These are phyloP conservation scores for Truncatella angustata DNA, from an alignment of 2,329 filamentous ascomycete species.

Conservation along the genomic window DNA sequence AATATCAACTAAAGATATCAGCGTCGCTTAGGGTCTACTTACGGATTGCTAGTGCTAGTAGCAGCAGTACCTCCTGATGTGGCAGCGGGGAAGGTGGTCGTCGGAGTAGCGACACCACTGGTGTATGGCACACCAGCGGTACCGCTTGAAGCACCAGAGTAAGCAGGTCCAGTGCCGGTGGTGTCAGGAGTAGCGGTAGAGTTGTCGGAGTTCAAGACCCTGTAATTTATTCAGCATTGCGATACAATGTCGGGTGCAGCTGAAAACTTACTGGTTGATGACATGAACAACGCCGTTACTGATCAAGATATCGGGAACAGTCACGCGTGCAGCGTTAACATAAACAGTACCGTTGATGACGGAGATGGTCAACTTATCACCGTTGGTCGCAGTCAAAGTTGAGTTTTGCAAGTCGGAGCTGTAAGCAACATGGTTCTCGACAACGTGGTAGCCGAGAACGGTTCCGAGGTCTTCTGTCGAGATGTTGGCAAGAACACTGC, in stretches of 20 bases:
- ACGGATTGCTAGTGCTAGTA: constrained; percentile 29
- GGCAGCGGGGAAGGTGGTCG: constrained; percentile 33
- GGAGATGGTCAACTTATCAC: constrained; percentile 44
- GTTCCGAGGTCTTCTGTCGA: constrained; percentile 43
- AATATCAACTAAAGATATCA: too few relatives aligned
- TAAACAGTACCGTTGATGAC: constrained; percentile 39
- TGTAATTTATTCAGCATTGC: constrained; percentile 18
- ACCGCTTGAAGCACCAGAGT: constrained; percentile 48
- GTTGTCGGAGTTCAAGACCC: constrained; percentile 57
- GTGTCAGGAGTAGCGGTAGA: constrained; percentile 40
- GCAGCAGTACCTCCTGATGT: constrained; percentile 28
- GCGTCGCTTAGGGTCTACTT: constrained; percentile 7
- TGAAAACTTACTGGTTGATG: constrained; percentile 50
- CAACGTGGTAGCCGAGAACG: constrained; percentile 64
- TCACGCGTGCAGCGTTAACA: constrained; percentile 49
- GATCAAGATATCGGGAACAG: constrained; percentile 46
- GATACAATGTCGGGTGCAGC: background rate
- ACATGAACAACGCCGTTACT: constrained; percentile 58
- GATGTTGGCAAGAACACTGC: constrained; percentile 47
- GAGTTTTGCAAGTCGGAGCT: constrained; percentile 34
- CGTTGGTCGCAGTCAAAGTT: constrained; percentile 37
- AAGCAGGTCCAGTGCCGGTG: constrained; percentile 49
- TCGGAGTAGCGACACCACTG: constrained; percentile 45
- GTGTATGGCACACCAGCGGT: constrained; percentile 53
- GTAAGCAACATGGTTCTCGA: constrained; percentile 55